Evolutionary conservation across 805 yeast species (phyloP).

Genomic region (Lipomyces sp.): DNA sequence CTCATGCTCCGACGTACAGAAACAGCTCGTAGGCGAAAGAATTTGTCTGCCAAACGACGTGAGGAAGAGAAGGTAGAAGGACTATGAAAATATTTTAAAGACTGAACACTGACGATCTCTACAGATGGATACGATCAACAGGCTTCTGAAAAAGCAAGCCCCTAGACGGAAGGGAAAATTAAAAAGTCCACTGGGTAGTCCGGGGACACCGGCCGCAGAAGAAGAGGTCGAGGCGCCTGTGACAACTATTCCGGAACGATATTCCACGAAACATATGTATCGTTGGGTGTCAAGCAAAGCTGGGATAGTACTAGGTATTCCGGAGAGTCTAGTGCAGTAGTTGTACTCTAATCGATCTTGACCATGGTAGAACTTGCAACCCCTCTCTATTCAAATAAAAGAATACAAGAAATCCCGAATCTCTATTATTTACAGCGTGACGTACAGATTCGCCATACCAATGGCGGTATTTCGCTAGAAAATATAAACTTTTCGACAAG

Average conservation of each 20-base stretch:
- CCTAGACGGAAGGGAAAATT: constrained; percentile 45
- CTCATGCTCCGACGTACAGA: constrained; percentile 81
- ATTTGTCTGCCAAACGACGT: constrained; percentile 75
- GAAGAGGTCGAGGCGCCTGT: constrained; percentile 6
- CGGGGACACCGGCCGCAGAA: constrained; percentile 25
- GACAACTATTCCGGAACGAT: neutral
- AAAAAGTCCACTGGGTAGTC: constrained; percentile 16
- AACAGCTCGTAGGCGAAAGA: constrained; percentile 84
- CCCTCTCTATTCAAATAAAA: neutral
- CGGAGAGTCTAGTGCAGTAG: constrained; percentile 14
- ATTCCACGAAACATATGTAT: constrained; percentile 20
- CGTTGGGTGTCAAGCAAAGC: constrained; percentile 26
- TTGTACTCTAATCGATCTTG: neutral
- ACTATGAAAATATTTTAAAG: neutral
- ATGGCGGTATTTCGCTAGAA: neutral
- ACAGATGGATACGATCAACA: constrained; percentile 81
- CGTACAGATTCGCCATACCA: neutral
- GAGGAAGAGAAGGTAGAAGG: constrained; percentile 75
- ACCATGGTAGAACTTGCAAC: neutral
- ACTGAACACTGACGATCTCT: neutral
- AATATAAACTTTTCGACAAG: neutral
- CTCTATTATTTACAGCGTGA: neutral
- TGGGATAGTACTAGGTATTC: constrained; percentile 24
- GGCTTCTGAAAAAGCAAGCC: constrained; percentile 82
- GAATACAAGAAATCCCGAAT: neutral